Percentiles rank a stretch among this genome's conserved stretches.
These are phyloP conservation scores for Teunomyces kruisii DNA, from an alignment of 805 yeast species.

Conservation along the genomic window DNA sequence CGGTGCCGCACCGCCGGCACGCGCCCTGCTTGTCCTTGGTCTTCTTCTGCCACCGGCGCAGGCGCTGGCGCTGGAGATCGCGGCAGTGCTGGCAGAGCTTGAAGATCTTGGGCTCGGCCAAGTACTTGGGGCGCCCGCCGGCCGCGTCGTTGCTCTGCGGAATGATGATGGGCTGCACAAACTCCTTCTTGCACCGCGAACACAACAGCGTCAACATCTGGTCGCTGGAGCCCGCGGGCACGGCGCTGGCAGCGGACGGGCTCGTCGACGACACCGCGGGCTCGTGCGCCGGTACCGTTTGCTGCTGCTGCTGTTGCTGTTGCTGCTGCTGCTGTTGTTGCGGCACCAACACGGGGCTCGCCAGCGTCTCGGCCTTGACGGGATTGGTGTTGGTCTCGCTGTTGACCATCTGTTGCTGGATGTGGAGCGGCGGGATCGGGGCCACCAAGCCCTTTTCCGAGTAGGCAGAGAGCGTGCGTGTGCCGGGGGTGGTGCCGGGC, in stretches of 20 bases:
- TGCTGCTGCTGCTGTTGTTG: not conserved
- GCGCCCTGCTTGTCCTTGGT: constrained; percentile 61
- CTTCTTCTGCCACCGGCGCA: constrained; percentile 63
- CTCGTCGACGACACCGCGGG: not conserved
- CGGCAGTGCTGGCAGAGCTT: constrained; percentile 66
- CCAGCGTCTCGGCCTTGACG: constrained; percentile 1
- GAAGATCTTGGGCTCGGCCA: constrained; percentile 42
- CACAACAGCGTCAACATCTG: constrained; percentile 33
- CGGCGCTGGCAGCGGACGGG: constrained; percentile 6
- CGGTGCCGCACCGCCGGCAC: constrained; percentile 62
- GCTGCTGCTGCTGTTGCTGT: too few relatives aligned
- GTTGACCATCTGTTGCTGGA: constrained; percentile 39
- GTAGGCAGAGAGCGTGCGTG: constrained; percentile 1
- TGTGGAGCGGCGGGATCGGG: constrained; percentile 44
- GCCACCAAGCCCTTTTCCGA: constrained; percentile 20
- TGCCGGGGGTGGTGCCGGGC: not conserved
- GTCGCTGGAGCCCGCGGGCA: constrained; percentile 8
- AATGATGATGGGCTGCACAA: constrained; percentile 43
- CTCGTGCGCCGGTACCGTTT: too few relatives aligned
- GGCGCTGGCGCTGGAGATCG: constrained; percentile 59
- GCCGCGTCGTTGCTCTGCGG: constrained; percentile 22
- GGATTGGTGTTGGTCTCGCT: constrained; percentile 2
- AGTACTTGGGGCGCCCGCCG: constrained; percentile 25
- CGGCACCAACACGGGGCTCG: constrained; percentile 3
- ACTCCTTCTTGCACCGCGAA: constrained; percentile 60